Evolutionary conservation across 2,329 filamentous ascomycete genomes (phyloP).

Genomic region (Fusarium sp.): DNA sequence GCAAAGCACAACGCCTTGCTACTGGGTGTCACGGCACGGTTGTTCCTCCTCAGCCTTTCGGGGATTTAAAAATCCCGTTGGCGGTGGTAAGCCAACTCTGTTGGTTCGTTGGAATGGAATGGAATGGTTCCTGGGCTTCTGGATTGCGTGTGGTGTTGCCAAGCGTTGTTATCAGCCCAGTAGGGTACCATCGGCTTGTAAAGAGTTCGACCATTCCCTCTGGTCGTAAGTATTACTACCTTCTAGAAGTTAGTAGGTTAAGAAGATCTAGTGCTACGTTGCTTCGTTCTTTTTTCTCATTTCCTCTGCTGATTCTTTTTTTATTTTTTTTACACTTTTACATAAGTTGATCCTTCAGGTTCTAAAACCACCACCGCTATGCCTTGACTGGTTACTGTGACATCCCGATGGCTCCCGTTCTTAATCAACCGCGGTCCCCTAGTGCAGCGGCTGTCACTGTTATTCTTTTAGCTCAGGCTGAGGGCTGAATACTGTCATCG

Average conservation of each 20-base stretch:
- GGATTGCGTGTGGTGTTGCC: not conserved
- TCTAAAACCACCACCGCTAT: not conserved
- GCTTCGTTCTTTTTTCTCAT: not conserved
- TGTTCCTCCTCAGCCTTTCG: not conserved
- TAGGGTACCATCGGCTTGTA: too few relatives aligned
- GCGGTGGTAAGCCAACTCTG: not conserved
- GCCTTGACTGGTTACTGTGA: not conserved
- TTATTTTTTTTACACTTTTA: not conserved
- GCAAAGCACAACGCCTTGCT: not conserved
- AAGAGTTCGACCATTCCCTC: too few relatives aligned
- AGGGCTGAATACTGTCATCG: too few relatives aligned
- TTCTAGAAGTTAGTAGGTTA: too few relatives aligned
- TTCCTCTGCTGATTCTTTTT: not conserved
- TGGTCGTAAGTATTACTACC: too few relatives aligned
- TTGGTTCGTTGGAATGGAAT: constrained; percentile 5
- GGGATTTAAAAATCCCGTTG: not conserved
- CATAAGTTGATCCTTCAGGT: not conserved
- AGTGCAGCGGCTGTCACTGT: not conserved
- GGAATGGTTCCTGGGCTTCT: constrained; percentile 4
- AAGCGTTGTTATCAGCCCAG: not conserved
- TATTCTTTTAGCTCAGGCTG: too few relatives aligned
- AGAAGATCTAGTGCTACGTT: too few relatives aligned
- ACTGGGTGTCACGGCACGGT: too few relatives aligned
- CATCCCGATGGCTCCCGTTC: not conserved
- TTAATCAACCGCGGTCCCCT: not conserved